Evolutionary conservation across 306 rosid species (phyloP).

Genomic region (Ormosia semicastrata): DNA sequence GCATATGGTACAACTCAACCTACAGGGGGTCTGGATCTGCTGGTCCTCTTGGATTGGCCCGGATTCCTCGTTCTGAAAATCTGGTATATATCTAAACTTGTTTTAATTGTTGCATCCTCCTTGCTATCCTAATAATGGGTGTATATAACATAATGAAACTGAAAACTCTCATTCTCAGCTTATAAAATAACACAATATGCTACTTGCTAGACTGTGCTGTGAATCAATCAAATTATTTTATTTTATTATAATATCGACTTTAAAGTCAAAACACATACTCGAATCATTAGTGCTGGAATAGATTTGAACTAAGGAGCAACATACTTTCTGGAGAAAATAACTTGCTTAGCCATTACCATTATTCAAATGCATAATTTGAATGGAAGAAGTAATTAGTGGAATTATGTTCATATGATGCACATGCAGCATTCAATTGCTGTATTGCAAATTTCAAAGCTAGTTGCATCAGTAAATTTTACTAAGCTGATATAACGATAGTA

Average conservation of each 20-base stretch:
- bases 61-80: constrained; percentile 71
- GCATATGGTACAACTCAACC: constrained; percentile 72
- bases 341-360: neutral
- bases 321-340: neutral
- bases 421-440: constrained; percentile 1
- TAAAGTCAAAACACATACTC: neutral
- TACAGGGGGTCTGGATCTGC: neutral
- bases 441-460: neutral
- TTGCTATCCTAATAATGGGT: constrained; percentile 1
- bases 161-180: neutral
- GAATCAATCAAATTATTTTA: neutral
- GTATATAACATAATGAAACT: neutral
- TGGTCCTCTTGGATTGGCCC: constrained; percentile 24
- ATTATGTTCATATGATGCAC: constrained; percentile 12
- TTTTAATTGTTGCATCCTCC: constrained; percentile 5
- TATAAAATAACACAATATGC: neutral
- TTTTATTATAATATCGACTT: neutral
- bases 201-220: neutral
- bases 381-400: constrained; percentile 14
- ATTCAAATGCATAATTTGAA: constrained; percentile 11
- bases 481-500: neutral
- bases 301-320: neutral
- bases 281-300: constrained; percentile 12
- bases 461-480: neutral
- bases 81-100: constrained; percentile 46